Evolutionary conservation across 441 rosid species (phyloP), one percentile per base, ranked within the genome.

Genomic region (Erysimum pusillum): DNA sequence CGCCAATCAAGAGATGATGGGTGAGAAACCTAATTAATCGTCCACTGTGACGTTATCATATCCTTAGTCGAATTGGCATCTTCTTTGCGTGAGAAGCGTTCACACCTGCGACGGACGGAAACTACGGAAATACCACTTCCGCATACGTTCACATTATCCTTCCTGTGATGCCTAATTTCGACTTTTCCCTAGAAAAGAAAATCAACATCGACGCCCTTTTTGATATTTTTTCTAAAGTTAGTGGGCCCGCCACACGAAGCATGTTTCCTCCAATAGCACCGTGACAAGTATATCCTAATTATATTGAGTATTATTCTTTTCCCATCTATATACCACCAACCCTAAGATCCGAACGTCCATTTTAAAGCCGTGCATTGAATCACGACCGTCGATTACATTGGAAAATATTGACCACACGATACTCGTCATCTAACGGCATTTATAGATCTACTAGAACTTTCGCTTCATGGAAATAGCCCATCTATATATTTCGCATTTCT

Each of bases 361-460:
- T 69, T 17, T 0, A 51, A 41, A 12, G 14, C 18, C 44, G 59
- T 10, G 48, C 31, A 7, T 5, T 4, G 0, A 81, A 83, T 87
- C 82, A 0, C 0, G 2, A 31, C 87, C 87, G 82, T 83, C 20
- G 28, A 74, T 32, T 7, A 3, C 2, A 11, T 15, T 17, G 28
- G 41, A 22, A 1, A 39, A 62, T 73, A 2, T n/a, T 65, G 76
- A 46, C 87, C 89, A 69, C 87, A 83, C 1, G 90, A 85, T 84
- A 22, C n/a, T 52, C 15, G 38, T 44, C 20, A 84, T 86, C 84
- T 10, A 15, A 85, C 91, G 93, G 88, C 68, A 35, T 6, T 22
- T 15, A 31, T 7, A 20, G 68, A 76, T 56, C n/a, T n/a, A n/a
- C n/a, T n/a, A n/a, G n/a, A n/a, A n/a, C n/a, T n/a, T 53, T 45